Percentiles rank a stretch among this genome's conserved stretches.
These are phyloP conservation scores for Stephania yunnanensis DNA, from an alignment of 164 flowering plant genomes.

Conservation along the genomic window DNA sequence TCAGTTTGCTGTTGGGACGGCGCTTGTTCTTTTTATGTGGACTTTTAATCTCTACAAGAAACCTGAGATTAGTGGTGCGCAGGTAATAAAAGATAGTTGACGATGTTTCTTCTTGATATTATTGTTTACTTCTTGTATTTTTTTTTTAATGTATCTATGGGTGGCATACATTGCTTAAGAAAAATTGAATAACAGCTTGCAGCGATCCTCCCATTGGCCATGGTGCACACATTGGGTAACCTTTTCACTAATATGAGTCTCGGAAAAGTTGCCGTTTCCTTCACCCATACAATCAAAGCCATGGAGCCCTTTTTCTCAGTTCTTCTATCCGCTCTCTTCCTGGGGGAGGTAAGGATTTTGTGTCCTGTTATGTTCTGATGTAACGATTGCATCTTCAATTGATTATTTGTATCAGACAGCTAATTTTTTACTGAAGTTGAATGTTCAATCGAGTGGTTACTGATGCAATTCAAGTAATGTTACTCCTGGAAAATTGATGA, in stretches of 20 bases:
- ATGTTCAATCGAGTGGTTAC: neutral
- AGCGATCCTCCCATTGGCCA: conserved; percentile 80
- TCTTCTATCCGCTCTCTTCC: conserved; percentile 86
- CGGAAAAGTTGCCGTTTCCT: conserved; percentile 97
- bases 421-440: neutral
- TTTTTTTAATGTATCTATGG: neutral
- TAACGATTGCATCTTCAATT: neutral
- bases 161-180: neutral
- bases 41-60: conserved; percentile 49
- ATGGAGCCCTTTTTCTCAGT: conserved; percentile 99
- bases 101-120: neutral
- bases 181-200: conserved; percentile 40
- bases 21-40: conserved; percentile 63
- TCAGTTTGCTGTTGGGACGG: conserved; percentile 68
- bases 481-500: neutral
- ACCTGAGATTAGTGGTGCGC: conserved; percentile 54
- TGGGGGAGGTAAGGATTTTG: conserved; percentile 67
- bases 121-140: neutral
- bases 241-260: conserved; percentile 98
- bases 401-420: neutral
- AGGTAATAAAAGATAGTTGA: conserved; percentile 31
- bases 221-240: conserved; percentile 82
- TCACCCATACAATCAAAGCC: conserved; percentile 97
- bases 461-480: neutral
- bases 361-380: neutral